A percentile compares a stretch with the other conserved stretches of the same genome.
phyloP scores from a whole-genome alignment of 1,284 basidiomycete species.

The Caloboletus inedulis region DNA sequence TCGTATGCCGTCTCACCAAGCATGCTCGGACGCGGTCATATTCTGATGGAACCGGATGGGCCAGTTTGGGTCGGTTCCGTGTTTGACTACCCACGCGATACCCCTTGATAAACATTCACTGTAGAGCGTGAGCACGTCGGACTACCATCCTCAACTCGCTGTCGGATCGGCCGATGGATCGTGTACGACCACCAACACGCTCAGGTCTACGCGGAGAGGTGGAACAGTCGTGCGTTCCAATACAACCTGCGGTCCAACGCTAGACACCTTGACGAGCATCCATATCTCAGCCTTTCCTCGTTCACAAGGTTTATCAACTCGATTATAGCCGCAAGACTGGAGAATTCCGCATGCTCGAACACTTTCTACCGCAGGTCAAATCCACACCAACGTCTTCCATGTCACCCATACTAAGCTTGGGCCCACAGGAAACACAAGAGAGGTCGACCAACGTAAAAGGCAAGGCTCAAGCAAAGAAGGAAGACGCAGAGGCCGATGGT shows the following conservation, averaged over 20 bases:
- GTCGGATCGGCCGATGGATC: conserved; percentile 81
- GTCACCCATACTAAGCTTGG: not conserved
- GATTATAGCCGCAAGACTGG: conserved; percentile 75
- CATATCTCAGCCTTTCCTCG: conserved; percentile 63
- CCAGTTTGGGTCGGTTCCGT: conserved; percentile 68
- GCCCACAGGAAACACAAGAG: conserved; percentile 54
- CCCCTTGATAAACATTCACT: not conserved
- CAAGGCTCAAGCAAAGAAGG: conserved; percentile 31
- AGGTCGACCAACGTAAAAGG: conserved; percentile 41
- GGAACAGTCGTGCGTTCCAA: conserved; percentile 55
- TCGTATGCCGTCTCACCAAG: conserved; percentile 65
- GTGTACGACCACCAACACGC: conserved; percentile 66
- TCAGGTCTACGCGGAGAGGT: conserved; percentile 65
- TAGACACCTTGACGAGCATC: not conserved
- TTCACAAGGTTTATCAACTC: conserved; percentile 79
- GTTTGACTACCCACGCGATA: not conserved
- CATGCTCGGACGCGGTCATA: conserved; percentile 73
- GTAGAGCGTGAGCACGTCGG: conserved; percentile 72
- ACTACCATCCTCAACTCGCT: conserved; percentile 84
- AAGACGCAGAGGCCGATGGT: conserved; percentile 24
- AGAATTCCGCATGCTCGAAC: conserved; percentile 82
- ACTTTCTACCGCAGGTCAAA: conserved; percentile 69
- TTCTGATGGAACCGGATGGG: conserved; percentile 67
- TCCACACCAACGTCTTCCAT: not conserved
- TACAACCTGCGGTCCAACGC: not conserved